Evolutionary conservation across 164 flowering plant genomes (phyloP).

Genomic region (Tetrastigma voinierianum): DNA sequence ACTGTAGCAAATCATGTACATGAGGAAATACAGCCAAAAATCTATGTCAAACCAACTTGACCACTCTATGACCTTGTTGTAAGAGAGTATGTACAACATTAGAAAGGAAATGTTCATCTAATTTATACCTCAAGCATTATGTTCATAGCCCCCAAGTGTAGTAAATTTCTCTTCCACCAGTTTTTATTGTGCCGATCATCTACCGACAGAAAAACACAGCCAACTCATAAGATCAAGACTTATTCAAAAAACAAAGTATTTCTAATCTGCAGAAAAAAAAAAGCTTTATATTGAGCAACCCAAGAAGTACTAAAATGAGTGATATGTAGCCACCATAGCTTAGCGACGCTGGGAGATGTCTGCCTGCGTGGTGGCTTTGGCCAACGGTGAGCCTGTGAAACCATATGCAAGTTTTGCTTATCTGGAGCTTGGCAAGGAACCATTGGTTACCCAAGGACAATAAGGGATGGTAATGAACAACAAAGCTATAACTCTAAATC

Average conservation of each 20-base stretch:
- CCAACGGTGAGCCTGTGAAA: slow-evolving; percentile 95
- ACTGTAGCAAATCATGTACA: too few relatives aligned
- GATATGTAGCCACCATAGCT: slow-evolving; percentile 77
- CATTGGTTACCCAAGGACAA: not conserved
- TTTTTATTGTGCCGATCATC: slow-evolving; percentile 95
- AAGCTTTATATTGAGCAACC: not conserved
- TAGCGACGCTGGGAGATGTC: slow-evolving; percentile 97
- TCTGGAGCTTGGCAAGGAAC: slow-evolving; percentile 44
- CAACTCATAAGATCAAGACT: slow-evolving; percentile 2
- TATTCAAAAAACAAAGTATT: not conserved
- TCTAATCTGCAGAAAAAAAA: not conserved
- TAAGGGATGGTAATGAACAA: not conserved
- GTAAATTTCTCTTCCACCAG: slow-evolving; percentile 93
- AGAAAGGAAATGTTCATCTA: slow-evolving; percentile 3
- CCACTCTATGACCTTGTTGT: too few relatives aligned
- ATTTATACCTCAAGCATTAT: slow-evolving; percentile 89
- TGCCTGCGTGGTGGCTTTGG: slow-evolving; percentile 92
- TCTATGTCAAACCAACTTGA: too few relatives aligned
- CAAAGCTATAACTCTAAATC: not conserved
- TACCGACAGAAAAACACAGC: slow-evolving; percentile 55
- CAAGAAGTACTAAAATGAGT: not conserved
- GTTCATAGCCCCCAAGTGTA: slow-evolving; percentile 73
- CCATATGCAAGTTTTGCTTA: slow-evolving; percentile 99
- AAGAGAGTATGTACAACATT: too few relatives aligned
- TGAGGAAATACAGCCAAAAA: too few relatives aligned